Conservation (phyloP, 768 basidiomycete species). For the Trichaptum fuscoviolaceum region DNA sequence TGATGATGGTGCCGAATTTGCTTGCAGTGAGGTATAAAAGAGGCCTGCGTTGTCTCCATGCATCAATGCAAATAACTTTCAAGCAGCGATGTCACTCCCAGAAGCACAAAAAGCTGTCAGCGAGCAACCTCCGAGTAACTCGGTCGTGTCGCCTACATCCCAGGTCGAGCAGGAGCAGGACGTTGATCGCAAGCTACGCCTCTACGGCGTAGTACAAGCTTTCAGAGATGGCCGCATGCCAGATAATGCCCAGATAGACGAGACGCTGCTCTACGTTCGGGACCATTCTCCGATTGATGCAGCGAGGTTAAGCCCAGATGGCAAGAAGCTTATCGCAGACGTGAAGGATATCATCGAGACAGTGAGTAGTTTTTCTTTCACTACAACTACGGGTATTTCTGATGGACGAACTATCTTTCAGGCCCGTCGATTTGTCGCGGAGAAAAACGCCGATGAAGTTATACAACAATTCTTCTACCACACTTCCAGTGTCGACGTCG, state of each 20-base stretch:
- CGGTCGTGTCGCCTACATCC: slow-evolving; percentile 30
- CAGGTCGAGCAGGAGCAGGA: slow-evolving; percentile 30
- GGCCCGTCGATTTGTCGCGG: slow-evolving; percentile 29
- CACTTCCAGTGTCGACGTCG: slow-evolving; percentile 27
- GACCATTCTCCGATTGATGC: slow-evolving; percentile 32
- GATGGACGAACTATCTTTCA: neutral
- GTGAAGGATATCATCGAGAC: slow-evolving; percentile 35
- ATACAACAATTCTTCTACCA: slow-evolving; percentile 41
- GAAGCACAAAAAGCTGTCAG: slow-evolving; percentile 18
- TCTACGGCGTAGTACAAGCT: slow-evolving; percentile 41
- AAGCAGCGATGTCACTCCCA: slow-evolving; percentile 20
- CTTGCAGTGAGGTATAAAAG: neutral
- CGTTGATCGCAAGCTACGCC: slow-evolving; percentile 36
- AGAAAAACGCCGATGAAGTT: slow-evolving; percentile 43
- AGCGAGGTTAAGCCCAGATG: slow-evolving; percentile 36
- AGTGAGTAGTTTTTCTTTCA: slow-evolving; percentile 12
- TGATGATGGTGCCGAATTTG: neutral
- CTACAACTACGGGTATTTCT: too few relatives aligned
- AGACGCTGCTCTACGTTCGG: slow-evolving; percentile 34
- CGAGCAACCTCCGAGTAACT: slow-evolving; percentile 22
- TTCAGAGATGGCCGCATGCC: slow-evolving; percentile 37
- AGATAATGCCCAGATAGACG: slow-evolving; percentile 36
- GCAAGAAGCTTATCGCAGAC: slow-evolving; percentile 35
- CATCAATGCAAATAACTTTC: neutral
- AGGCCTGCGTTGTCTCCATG: neutral